Evolutionary conservation across 148 eudicot genomes (phyloP).

Genomic region (Vaccinium macrocarpon): DNA sequence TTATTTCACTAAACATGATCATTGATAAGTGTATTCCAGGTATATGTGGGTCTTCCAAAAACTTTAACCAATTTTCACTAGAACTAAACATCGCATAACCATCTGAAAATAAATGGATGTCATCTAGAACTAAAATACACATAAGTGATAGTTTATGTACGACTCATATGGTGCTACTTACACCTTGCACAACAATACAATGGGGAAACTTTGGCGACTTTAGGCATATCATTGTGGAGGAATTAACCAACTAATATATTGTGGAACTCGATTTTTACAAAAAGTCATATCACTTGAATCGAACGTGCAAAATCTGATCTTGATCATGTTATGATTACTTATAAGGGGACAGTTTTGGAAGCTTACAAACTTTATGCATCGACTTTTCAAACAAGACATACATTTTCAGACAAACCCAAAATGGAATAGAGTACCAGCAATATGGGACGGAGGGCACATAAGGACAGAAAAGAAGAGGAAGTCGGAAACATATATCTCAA

Average conservation of each 20-base stretch:
- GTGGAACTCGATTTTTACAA: not conserved
- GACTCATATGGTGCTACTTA: not conserved
- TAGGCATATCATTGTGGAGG: not conserved
- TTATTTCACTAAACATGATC: not conserved
- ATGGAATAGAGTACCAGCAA: too few species aligned
- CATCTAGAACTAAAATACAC: not conserved
- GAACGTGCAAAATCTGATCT: not conserved
- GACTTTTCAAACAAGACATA: not conserved
- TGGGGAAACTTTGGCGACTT: not conserved
- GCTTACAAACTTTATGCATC: not conserved
- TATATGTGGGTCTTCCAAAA: not conserved
- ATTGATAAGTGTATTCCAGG: not conserved
- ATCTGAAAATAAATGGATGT: not conserved
- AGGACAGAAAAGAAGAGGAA: not conserved
- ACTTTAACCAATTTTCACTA: not conserved
- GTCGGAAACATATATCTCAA: conserved; percentile 11
- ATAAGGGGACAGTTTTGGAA: not conserved
- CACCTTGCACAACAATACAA: not conserved
- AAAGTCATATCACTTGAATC: not conserved
- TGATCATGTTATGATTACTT: not conserved
- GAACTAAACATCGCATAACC: not conserved
- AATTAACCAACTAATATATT: not conserved
- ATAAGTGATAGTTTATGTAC: not conserved
- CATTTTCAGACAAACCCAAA: too few species aligned
- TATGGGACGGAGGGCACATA: not conserved